Evolutionary conservation across 305 asterid species (phyloP), one percentile per base, ranked within the genome.

Genomic region (Nicotiana rustica): DNA sequence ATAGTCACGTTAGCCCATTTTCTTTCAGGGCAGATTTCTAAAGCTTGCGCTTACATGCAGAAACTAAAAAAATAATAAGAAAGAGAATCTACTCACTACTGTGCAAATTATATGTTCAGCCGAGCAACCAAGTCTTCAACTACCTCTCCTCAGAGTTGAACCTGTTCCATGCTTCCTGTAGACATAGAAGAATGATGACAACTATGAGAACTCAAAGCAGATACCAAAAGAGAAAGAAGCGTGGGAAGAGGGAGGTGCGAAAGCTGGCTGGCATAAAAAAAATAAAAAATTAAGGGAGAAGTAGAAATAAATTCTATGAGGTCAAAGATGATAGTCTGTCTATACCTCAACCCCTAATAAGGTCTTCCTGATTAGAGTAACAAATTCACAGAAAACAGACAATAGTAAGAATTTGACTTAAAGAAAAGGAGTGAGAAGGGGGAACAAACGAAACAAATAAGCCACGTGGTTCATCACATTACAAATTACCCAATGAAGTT

Each of bases 71-170:
- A 38, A 1, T 18, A 4, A 76, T 13, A 15, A 52, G 64, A 73
- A 59, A 18, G 49, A 17, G 55, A 82, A 59, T 68, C 66, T 81
- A 79, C 86, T 79, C 82, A 82, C 82, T 82, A 76, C 77, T 70
- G 66, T 73, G 71, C 61, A 80, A 57, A 79, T 67, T 62, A 81
- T 82, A 55, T 67, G 82, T 84, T 38, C 82, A 79, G 44, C 41
- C 70, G 67, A 14, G 83, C 84, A 83, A 81, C 79, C 75, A 35
- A 78, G 70, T 38, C 85, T 77, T 68, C 55, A 18, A 78, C 90
- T 83, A 88, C 77, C 91, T 76, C 86, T 86, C 89, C 85, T 89
- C 90, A 15, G 90, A 84, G 80, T 88, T 88, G 85, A 86, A 86
- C 55, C 59, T 85, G 80, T 44, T 88, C 89, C 87, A 85, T 71